phyloP scores from a whole-genome alignment of 805 yeast genomes.

The Saturnispora galanensis region DNA sequence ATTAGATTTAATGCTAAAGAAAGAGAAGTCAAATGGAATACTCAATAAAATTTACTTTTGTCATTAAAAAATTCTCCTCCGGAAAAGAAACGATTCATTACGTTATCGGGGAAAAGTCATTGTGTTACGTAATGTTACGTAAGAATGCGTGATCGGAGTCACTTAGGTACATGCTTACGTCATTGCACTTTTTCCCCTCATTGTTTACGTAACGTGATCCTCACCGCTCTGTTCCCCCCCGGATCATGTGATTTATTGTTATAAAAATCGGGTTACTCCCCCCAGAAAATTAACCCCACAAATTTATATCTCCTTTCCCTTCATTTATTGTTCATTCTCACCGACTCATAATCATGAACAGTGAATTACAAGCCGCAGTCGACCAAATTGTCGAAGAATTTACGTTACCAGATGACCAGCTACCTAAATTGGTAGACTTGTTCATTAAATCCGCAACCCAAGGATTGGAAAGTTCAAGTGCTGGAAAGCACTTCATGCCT shows the following conservation, averaged over 20 bases:
- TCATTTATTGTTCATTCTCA: neutral
- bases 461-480: conserved; percentile 39
- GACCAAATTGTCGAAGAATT: conserved; percentile 31
- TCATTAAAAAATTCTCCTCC: neutral
- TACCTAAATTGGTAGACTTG: conserved; percentile 39
- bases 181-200: neutral
- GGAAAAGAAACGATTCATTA: neutral
- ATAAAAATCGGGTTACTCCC: neutral
- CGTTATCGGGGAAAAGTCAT: neutral
- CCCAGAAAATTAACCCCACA: neutral
- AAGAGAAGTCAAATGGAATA: neutral
- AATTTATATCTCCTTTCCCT: too few relatives aligned
- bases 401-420: conserved; percentile 31
- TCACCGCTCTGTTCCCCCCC: neutral
- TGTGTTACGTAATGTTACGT: neutral
- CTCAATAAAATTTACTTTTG: neutral
- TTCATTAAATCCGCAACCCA: conserved; percentile 53
- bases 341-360: neutral
- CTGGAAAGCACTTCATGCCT: conserved; percentile 45
- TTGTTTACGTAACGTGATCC: neutral
- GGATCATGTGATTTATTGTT: neutral
- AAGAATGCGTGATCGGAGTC: neutral
- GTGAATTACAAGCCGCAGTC: conserved; percentile 12
- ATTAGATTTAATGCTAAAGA: neutral
- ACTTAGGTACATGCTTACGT: neutral